Evolutionary conservation across 768 basidiomycete species (phyloP).

Genomic region (Auriculariales sp.): DNA sequence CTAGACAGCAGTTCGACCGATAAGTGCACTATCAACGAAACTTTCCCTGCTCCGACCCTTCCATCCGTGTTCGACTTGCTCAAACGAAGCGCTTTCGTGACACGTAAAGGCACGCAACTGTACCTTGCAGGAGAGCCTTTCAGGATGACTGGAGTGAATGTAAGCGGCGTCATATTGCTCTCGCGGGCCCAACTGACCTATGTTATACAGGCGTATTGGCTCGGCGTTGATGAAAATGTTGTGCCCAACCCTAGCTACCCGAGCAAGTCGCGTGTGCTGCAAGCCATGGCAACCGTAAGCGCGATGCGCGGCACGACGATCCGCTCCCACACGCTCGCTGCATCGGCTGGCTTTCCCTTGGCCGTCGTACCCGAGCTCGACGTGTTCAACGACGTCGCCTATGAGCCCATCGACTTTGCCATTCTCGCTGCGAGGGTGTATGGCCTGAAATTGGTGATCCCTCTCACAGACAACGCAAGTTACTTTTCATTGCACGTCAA

Average conservation of each 20-base stretch:
- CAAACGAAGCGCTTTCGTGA: constrained; percentile 8
- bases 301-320: constrained; percentile 13
- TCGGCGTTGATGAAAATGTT: constrained; percentile 20
- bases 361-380: constrained; percentile 16
- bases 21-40: not conserved
- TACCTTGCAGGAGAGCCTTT: constrained; percentile 8
- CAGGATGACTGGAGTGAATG: constrained; percentile 11
- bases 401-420: constrained; percentile 17
- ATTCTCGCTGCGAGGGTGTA: constrained; percentile 13
- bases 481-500: not conserved
- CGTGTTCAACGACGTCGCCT: constrained; percentile 14
- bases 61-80: constrained; percentile 3
- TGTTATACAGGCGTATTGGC: too few relatives aligned
- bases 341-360: constrained; percentile 15
- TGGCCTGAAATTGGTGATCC: constrained; percentile 11
- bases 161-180: too few relatives aligned
- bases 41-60: not conserved
- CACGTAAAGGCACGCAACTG: constrained; percentile 5
- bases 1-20: not conserved
- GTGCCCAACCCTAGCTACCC: constrained; percentile 13
- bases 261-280: constrained; percentile 11
- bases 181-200: too few relatives aligned
- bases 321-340: constrained; percentile 17
- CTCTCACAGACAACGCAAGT: constrained; percentile 9
- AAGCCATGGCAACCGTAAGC: constrained; percentile 13